These are phyloP conservation scores for Scutellaria baicalensis DNA, from an alignment of 257 asterid genomes.

Conservation along the genomic window DNA sequence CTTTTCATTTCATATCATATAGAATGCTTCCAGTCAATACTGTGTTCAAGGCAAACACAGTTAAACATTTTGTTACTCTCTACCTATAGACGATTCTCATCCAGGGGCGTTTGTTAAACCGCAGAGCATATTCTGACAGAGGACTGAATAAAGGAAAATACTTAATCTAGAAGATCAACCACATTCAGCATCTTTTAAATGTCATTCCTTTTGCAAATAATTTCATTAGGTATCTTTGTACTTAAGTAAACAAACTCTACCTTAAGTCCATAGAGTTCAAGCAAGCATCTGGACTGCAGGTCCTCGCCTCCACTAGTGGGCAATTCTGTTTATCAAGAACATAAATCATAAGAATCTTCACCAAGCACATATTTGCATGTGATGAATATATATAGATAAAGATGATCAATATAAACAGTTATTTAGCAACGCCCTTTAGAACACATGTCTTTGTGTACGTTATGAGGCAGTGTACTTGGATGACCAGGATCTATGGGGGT, in stretches of 20 bases:
- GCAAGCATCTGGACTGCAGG: slow-evolving; percentile 91
- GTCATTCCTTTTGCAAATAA: background rate
- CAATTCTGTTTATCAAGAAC: slow-evolving; percentile 47
- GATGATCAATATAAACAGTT: background rate
- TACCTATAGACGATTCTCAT: background rate
- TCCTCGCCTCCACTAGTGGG: slow-evolving; percentile 97
- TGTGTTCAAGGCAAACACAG: background rate
- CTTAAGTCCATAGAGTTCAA: slow-evolving; percentile 96
- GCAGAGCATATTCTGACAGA: background rate
- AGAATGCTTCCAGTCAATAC: background rate
- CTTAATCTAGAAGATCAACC: slow-evolving; percentile 1
- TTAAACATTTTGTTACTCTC: background rate
- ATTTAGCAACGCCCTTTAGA: background rate
- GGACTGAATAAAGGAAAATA: background rate
- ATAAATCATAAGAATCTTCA: background rate
- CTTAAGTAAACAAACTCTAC: slow-evolving; percentile 30
- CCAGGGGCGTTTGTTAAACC: background rate
- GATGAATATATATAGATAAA: background rate
- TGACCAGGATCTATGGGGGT: background rate
- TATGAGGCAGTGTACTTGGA: background rate
- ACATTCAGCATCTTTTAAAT: background rate
- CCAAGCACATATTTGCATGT: slow-evolving; percentile 3
- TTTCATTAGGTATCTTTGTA: background rate
- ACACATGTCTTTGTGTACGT: background rate
- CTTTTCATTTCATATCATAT: background rate